These are phyloP conservation scores for Spiromastix sp. DNA, from an alignment of 2,329 filamentous ascomycete genomes.

Conservation along the genomic window DNA sequence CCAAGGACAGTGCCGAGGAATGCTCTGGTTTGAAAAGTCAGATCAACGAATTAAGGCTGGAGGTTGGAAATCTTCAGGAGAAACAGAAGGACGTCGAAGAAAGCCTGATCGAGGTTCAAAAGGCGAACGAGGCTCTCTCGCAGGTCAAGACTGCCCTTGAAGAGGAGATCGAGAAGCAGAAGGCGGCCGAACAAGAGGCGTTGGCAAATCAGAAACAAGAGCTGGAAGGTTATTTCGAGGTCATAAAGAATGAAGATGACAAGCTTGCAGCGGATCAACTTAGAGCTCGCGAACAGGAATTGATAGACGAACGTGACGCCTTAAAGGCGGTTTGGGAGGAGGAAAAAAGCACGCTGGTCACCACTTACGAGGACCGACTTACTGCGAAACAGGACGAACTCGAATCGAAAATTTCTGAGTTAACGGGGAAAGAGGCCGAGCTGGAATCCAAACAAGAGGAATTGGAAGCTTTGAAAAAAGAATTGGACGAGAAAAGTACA, in stretches of 20 bases:
- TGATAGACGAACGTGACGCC: slow-evolving; percentile 29
- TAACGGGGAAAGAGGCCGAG: slow-evolving; percentile 13
- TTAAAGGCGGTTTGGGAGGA: slow-evolving; percentile 26
- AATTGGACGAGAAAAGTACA: slow-evolving; percentile 16
- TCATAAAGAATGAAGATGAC: slow-evolving; percentile 34
- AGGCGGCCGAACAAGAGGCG: slow-evolving; percentile 28
- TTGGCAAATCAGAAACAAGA: slow-evolving; percentile 35
- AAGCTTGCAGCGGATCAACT: slow-evolving; percentile 26
- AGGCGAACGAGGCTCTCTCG: slow-evolving; percentile 35
- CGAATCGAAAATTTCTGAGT: slow-evolving; percentile 14
- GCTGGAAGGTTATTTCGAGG: slow-evolving; percentile 38
- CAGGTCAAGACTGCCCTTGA: slow-evolving; percentile 36
- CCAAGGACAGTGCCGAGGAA: slow-evolving; percentile 41
- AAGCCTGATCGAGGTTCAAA: slow-evolving; percentile 33
- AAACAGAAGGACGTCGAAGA: slow-evolving; percentile 43
- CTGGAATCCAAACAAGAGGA: slow-evolving; percentile 18
- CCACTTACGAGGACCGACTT: slow-evolving; percentile 24
- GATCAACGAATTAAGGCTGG: slow-evolving; percentile 39
- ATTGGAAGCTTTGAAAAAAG: slow-evolving; percentile 22
- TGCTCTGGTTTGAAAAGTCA: slow-evolving; percentile 31
- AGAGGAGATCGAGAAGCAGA: slow-evolving; percentile 34
- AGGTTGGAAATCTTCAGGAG: slow-evolving; percentile 42
- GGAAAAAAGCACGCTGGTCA: slow-evolving; percentile 28
- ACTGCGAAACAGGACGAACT: slow-evolving; percentile 13
- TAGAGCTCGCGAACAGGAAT: slow-evolving; percentile 32